These are phyloP conservation scores for Microdochium paspali DNA, from an alignment of 2,329 filamentous ascomycete species.

Conservation along the genomic window DNA sequence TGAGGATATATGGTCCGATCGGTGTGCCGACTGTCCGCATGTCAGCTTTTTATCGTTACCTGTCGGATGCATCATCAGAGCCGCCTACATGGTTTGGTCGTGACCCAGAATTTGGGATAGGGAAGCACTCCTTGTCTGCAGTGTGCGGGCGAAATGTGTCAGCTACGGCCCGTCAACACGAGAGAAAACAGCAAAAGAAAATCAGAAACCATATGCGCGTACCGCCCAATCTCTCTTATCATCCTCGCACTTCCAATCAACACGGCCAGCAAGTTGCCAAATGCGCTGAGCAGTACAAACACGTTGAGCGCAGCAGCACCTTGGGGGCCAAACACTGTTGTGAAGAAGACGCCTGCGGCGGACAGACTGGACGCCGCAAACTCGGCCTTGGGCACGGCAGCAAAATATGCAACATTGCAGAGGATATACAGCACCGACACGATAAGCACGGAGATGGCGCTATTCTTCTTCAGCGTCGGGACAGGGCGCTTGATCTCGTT, in stretches of 20 bases:
- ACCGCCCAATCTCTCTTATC: conserved; percentile 50
- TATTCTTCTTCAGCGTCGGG: neutral
- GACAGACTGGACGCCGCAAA: conserved; percentile 40
- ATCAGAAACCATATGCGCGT: conserved; percentile 1
- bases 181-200: too few species aligned
- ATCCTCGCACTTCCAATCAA: conserved; percentile 45
- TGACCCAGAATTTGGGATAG: conserved; percentile 49
- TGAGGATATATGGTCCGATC: conserved; percentile 45
- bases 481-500: conserved; percentile 41
- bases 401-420: conserved; percentile 51
- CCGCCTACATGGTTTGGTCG: conserved; percentile 37
- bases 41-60: too few species aligned
- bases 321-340: conserved; percentile 41
- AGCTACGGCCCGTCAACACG: too few species aligned
- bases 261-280: conserved; percentile 14
- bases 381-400: conserved; percentile 31
- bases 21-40: conserved; percentile 40
- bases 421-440: conserved; percentile 46
- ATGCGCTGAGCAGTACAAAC: neutral
- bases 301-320: conserved; percentile 32
- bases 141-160: too few species aligned
- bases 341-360: conserved; percentile 48
- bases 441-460: conserved; percentile 31
- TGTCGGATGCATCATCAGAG: too few species aligned
- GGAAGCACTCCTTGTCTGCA: conserved; percentile 49